A percentile compares a stretch with the other conserved stretches of the same genome.
These are phyloP conservation scores for Diaporthe sp. DNA, from an alignment of 2,329 filamentous ascomycete species.

Conservation along the genomic window DNA sequence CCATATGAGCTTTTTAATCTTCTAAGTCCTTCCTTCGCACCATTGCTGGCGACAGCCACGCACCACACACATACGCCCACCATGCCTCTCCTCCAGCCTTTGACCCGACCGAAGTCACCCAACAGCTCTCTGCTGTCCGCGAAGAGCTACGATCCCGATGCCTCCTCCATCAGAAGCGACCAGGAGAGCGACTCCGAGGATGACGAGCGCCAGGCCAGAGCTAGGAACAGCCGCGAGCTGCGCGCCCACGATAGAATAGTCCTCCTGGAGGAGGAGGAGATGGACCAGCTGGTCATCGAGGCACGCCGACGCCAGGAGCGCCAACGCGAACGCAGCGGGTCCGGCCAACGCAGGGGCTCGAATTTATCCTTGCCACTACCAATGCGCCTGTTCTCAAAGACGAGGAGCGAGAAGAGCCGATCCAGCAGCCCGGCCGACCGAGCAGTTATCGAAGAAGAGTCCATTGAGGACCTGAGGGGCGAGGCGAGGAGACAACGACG, in stretches of 20 bases:
- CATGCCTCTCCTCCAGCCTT: constrained; percentile 41
- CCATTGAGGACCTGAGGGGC: constrained; percentile 62
- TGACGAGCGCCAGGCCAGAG: constrained; percentile 75
- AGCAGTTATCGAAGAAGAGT: constrained; percentile 50
- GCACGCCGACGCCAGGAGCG: constrained; percentile 61
- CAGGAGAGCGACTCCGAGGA: constrained; percentile 85
- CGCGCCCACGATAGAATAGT: constrained; percentile 79
- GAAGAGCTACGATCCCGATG: constrained; percentile 77
- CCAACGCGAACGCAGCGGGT: constrained; percentile 63
- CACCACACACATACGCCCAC: constrained; percentile 31
- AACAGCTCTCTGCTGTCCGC: constrained; percentile 71
- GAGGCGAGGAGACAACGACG: constrained; percentile 66
- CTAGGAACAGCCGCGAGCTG: constrained; percentile 78
- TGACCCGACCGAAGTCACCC: constrained; percentile 41
- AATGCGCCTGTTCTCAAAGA: constrained; percentile 58
- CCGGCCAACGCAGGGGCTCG: constrained; percentile 48
- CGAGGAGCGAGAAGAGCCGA: constrained; percentile 53
- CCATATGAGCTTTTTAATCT: constrained; percentile 27
- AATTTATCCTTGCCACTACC: constrained; percentile 66
- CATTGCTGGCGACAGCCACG: constrained; percentile 38
- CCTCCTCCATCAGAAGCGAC: constrained; percentile 76
- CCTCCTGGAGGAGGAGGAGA: constrained; percentile 82
- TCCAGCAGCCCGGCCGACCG: constrained; percentile 57
- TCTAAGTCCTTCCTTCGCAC: constrained; percentile 23
- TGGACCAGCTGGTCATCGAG: constrained; percentile 71